Evolutionary conservation across 768 basidiomycete genomes (phyloP).

Genomic region (Boletus eberwhitei): DNA sequence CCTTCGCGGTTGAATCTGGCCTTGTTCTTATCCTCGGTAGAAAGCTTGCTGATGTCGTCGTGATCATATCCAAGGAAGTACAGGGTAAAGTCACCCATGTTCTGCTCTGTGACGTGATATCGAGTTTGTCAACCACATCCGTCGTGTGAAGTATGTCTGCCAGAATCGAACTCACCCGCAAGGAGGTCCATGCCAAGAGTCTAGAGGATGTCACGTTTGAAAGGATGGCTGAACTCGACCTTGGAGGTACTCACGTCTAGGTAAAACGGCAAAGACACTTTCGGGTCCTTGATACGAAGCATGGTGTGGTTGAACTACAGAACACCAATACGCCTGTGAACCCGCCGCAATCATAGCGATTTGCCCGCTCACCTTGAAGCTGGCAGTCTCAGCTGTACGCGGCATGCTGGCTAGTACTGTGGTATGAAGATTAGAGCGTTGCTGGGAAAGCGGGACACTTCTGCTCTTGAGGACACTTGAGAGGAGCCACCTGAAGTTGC

Average conservation of each 20-base stretch:
- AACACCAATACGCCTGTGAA: neutral
- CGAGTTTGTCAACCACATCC: neutral
- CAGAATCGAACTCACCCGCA: constrained; percentile 36
- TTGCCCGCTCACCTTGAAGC: constrained; percentile 48
- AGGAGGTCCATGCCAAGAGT: constrained; percentile 76
- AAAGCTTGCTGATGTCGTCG: constrained; percentile 43
- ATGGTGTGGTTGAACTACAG: constrained; percentile 81
- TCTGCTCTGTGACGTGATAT: constrained; percentile 40
- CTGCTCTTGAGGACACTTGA: constrained; percentile 3
- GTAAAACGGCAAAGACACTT: constrained; percentile 79
- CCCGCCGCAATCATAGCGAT: neutral
- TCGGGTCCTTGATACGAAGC: constrained; percentile 86
- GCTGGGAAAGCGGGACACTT: neutral
- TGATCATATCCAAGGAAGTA: constrained; percentile 86
- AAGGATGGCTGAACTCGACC: neutral
- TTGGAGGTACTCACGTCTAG: constrained; percentile 46
- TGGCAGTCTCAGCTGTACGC: constrained; percentile 59
- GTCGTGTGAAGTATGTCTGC: neutral
- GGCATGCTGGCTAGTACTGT: constrained; percentile 45
- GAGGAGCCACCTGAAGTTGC: neutral
- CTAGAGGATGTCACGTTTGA: constrained; percentile 25
- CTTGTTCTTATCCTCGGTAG: constrained; percentile 50
- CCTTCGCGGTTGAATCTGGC: constrained; percentile 65
- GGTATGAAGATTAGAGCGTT: constrained; percentile 3
- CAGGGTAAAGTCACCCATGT: constrained; percentile 63